Conservation (phyloP, 1,284 basidiomycete species). For the Wallemia ichthyophaga region DNA sequence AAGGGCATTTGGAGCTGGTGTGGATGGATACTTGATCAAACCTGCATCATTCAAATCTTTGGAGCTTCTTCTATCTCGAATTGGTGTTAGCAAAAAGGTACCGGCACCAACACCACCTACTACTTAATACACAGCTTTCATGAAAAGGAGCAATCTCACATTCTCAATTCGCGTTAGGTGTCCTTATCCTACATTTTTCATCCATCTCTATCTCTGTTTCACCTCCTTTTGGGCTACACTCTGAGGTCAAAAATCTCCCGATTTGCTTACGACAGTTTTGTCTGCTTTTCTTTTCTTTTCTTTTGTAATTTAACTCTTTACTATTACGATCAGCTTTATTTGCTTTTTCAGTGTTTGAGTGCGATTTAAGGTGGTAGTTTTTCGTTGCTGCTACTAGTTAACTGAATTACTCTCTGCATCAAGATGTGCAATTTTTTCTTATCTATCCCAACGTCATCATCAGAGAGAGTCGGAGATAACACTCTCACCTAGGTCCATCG, state of each 20-base stretch:
- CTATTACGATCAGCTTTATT: too few species aligned
- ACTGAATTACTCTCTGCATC: too few species aligned
- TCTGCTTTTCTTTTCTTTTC: background rate
- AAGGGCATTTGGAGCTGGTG: constrained; percentile 63
- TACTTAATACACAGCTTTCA: too few species aligned
- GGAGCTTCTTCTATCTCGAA: background rate
- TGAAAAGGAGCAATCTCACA: too few species aligned
- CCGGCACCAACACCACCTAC: background rate
- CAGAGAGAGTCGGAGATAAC: background rate
- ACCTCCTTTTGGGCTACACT: background rate
- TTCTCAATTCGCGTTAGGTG: too few species aligned
- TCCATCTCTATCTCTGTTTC: too few species aligned
- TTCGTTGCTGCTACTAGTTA: too few species aligned
- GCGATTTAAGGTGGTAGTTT: too few species aligned
- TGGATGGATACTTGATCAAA: constrained; percentile 59
- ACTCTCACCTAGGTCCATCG: background rate
- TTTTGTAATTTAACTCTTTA: background rate
- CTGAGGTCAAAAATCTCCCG: background rate
- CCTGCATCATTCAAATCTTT: background rate
- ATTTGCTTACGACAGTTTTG: too few species aligned
- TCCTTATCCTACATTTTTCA: too few species aligned
- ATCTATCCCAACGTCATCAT: background rate
- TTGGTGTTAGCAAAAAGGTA: background rate
- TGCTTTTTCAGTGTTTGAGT: too few species aligned
- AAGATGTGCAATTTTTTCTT: background rate